Conservation (phyloP, 2,329 filamentous ascomycete species). For the Torrubiella hemipterigena region DNA sequence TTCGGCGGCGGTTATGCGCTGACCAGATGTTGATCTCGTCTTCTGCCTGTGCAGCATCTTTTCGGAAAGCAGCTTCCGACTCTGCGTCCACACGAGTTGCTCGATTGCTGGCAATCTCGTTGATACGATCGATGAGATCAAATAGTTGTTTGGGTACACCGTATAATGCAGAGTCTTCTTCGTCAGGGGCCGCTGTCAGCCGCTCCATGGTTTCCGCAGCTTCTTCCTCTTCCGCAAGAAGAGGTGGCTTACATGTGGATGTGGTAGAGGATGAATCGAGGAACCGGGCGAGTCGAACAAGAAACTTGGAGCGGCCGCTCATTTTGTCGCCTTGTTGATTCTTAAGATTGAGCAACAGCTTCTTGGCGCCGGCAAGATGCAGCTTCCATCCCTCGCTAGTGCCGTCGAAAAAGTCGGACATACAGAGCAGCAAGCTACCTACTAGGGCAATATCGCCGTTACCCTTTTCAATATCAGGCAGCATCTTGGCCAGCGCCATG, state of each 20-base stretch:
- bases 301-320: conserved; percentile 27
- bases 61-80: conserved; percentile 18
- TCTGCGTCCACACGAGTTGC: conserved; percentile 16
- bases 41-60: conserved; percentile 17
- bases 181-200: conserved; percentile 13
- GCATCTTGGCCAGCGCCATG: conserved; percentile 16
- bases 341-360: conserved; percentile 20
- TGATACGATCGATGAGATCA: conserved; percentile 20
- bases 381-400: conserved; percentile 28
- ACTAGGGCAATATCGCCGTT: conserved; percentile 23
- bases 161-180: conserved; percentile 21
- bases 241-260: conserved; percentile 19
- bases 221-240: conserved; percentile 19
- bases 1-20: conserved; percentile 15
- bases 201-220: conserved; percentile 15
- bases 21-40: conserved; percentile 25
- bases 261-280: conserved; percentile 21
- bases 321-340: conserved; percentile 17
- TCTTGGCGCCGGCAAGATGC: conserved; percentile 28
- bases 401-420: conserved; percentile 30
- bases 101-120: conserved; percentile 19
- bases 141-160: conserved; percentile 23
- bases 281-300: conserved; percentile 18
- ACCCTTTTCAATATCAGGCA: conserved; percentile 20
- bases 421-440: conserved; percentile 26